phyloP scores from a whole-genome alignment of 2,329 filamentous ascomycete species.

The Talaromyces amestolkiae region DNA sequence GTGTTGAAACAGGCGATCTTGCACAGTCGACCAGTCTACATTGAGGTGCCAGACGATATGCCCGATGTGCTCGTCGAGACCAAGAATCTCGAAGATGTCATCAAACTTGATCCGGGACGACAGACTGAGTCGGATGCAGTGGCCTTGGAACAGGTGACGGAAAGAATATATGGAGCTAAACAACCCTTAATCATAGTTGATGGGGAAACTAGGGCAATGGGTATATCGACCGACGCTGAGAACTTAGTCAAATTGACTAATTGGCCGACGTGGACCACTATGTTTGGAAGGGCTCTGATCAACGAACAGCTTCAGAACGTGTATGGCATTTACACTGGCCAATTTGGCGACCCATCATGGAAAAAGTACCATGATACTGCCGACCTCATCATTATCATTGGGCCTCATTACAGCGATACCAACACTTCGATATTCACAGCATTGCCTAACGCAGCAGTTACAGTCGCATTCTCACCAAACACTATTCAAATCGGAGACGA shows the following conservation, averaged over 20 bases:
- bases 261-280: slow-evolving; percentile 50
- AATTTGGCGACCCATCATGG: slow-evolving; percentile 52
- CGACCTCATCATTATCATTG: slow-evolving; percentile 49
- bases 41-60: slow-evolving; percentile 14
- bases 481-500: background rate
- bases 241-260: slow-evolving; percentile 43
- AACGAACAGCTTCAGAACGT: slow-evolving; percentile 50
- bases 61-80: slow-evolving; percentile 10
- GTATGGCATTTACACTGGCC: slow-evolving; percentile 51
- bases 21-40: slow-evolving; percentile 19
- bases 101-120: slow-evolving; percentile 18
- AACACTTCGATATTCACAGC: slow-evolving; percentile 43
- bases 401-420: slow-evolving; percentile 48
- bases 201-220: slow-evolving; percentile 47
- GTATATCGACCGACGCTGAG: slow-evolving; percentile 45
- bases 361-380: slow-evolving; percentile 41
- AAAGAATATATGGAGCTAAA: slow-evolving; percentile 46
- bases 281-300: slow-evolving; percentile 52
- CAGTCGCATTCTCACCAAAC: background rate
- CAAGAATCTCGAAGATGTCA: background rate
- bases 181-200: slow-evolving; percentile 55
- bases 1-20: slow-evolving; percentile 24
- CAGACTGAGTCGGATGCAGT: background rate
- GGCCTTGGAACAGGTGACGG: slow-evolving; percentile 36
- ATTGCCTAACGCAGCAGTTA: background rate